Evolutionary conservation across 192 early-diverging fungal genomes (phyloP), one percentile per base, ranked within the genome.

Genomic region (Lunasporangiospora selenospora): DNA sequence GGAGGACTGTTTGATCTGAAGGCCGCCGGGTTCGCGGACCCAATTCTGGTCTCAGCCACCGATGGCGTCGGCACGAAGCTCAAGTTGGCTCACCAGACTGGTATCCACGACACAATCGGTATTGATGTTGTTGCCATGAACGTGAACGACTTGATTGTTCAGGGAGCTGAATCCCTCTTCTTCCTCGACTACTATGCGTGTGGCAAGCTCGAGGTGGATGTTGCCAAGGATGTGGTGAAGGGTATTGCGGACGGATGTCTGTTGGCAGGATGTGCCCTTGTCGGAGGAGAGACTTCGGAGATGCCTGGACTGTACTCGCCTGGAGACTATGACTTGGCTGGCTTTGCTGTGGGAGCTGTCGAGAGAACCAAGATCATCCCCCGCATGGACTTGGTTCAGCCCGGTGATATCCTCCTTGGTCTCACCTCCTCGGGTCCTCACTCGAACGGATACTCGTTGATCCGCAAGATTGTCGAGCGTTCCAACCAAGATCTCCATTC

Each of bases 51-150:
- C 10, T 92, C 94, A n/a, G 94, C 97, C 32, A 99, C 98, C 26
- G 98, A 99, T 57, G 98, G 98, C 43, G 95, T 99, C 23, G 98
- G 98, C 31, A 99, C 98, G 65, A 99, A 99, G 85, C 88, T 99
- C 36, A 97, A 91, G 82, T 87, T 99, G 69, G 96, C 98, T 2
- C 95, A 97, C 30, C 84, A 83, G 30, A 85, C 85, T 59, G 80
- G 84, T 27, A 92, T 92, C 53, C 93, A 98, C 77, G 86, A 96
- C 75, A 95, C 96, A 8, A 95, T 99, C 42, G 94, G 97, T 39
- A 92, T 98, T 67, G 98, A 99, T 75, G 83, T 98, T 38, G 98
- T 99, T 37, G 98, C 98, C 6, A 99, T 99, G 98, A 96, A 90
- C 70, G 98, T 98, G 59, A 99, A 99, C 80, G 98, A 99, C 67